Evolutionary conservation across 192 early-diverging fungal genomes (phyloP), one percentile per base, ranked within the genome.

Genomic region (Rhizophagus clarus): DNA sequence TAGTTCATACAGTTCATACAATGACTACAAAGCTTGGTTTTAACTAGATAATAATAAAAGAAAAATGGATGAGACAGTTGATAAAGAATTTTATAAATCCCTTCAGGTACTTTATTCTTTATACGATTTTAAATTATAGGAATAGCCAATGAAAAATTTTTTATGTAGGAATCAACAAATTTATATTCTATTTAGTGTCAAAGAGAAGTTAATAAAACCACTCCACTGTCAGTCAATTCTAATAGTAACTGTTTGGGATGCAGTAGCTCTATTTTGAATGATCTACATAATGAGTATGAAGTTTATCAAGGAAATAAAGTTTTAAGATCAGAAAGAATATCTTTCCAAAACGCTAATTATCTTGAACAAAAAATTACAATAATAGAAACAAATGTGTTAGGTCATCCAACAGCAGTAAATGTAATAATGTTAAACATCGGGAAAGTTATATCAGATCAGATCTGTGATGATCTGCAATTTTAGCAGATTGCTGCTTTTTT

Each of bases 281-380:
- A 66, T 77, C 75, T 63, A 62, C 34, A 77, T 77, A 63, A 77
- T 77, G 75, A 66, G 17, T 47, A 77, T 77, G 62, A 29, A 77
- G 62, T 63, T 34, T 77, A 64, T 32, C 74, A 64, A 76, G 61
- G 32, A 76, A 76, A 76, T 76, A 61, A 34, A 76, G 34, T 61
- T 76, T 76, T 56, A 76, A 64, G 14, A 76, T 34, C 74, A 76
- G 60, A 76, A 64, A 31, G 2, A 76, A 76, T 76, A 64, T 76
- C 74, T 64, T 76, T 42, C 74, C 74, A 76, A 34, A 31, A 42
- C 64, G 74, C 17, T 9, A 31, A 76, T 76, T 76, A 31, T 76
- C 4, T 76, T 42, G 61, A n/a, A 37, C 61, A 22, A 32, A 76
- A 63, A 64, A 76, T 76, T 20, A 64, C 34, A 15, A 73, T 4